Evolutionary conservation across 2,329 filamentous ascomycete genomes (phyloP).

Genomic region (Aspergillus ochraceus): DNA sequence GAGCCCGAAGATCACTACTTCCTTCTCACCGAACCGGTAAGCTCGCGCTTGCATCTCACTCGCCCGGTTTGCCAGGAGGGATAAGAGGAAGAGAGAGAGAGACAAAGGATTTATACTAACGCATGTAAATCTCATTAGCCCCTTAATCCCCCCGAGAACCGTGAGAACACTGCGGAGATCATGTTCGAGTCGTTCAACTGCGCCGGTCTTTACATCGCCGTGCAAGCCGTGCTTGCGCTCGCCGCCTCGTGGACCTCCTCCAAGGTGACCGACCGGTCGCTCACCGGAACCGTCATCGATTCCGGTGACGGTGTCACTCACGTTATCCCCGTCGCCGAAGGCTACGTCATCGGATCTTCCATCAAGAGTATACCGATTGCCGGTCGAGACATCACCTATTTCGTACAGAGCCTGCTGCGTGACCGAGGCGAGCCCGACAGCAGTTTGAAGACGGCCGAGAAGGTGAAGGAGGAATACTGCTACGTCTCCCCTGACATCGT

Average conservation of each 20-base stretch:
- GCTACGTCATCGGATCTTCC: slow-evolving; percentile 97
- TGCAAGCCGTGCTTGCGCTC: slow-evolving; percentile 93
- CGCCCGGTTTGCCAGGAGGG: background rate
- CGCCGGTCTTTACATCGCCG: slow-evolving; percentile 96
- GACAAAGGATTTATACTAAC: background rate
- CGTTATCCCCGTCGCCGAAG: slow-evolving; percentile 97
- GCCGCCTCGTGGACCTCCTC: slow-evolving; percentile 98
- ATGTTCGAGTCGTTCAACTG: slow-evolving; percentile 99
- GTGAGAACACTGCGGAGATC: slow-evolving; percentile 98
- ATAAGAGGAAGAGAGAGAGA: background rate
- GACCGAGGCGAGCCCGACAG: slow-evolving; percentile 96
- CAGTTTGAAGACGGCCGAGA: slow-evolving; percentile 93
- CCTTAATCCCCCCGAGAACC: slow-evolving; percentile 96
- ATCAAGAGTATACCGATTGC: slow-evolving; percentile 99
- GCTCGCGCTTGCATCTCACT: slow-evolving; percentile 24
- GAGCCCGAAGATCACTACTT: slow-evolving; percentile 99
- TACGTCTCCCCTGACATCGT: slow-evolving; percentile 99
- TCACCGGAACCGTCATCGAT: slow-evolving; percentile 97
- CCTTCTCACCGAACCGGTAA: slow-evolving; percentile 91
- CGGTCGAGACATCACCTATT: slow-evolving; percentile 97
- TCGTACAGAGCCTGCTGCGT: slow-evolving; percentile 92
- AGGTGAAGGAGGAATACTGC: slow-evolving; percentile 98
- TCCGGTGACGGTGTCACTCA: slow-evolving; percentile 98
- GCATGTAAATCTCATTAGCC: slow-evolving; percentile 57
- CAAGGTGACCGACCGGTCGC: slow-evolving; percentile 91